phyloP scores from a whole-genome alignment of 345 rosid species.

The Trapa incisa region DNA sequence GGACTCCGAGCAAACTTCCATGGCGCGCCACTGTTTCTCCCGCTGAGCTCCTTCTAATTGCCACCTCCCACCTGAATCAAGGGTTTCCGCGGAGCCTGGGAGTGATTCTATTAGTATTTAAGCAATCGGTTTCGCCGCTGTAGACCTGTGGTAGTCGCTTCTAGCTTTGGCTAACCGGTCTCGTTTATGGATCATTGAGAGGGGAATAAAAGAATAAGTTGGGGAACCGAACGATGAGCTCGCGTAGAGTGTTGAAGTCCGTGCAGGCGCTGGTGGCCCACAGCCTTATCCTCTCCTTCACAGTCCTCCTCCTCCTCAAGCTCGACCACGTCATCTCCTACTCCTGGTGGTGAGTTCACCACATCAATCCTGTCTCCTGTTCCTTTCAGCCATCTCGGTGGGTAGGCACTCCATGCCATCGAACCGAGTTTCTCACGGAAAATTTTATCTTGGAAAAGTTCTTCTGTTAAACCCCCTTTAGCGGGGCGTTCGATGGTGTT shows the following conservation, averaged over 20 bases:
- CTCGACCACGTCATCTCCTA: conserved; percentile 37
- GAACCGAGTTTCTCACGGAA: not conserved
- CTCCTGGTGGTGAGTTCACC: conserved; percentile 74
- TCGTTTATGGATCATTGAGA: not conserved
- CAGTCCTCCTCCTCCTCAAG: conserved; percentile 65
- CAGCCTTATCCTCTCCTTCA: conserved; percentile 52
- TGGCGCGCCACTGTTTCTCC: no score
- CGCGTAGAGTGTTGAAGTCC: conserved; percentile 82
- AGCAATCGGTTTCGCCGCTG: not conserved
- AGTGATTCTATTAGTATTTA: not conserved
- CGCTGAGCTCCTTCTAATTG: no score
- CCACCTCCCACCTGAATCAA: no score
- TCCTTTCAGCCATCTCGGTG: not conserved
- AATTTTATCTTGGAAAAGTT: no score
- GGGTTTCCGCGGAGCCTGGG: not conserved
- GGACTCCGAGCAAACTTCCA: no score
- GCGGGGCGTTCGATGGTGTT: no score
- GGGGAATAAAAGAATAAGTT: not conserved
- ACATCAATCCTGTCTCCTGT: not conserved
- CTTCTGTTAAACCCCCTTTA: no score
- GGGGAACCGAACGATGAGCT: conserved; percentile 37
- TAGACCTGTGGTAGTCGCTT: not conserved
- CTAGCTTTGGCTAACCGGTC: not conserved
- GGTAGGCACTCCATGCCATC: not conserved
- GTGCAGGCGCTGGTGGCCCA: conserved; percentile 78